Evolutionary conservation across 768 basidiomycete species (phyloP), one percentile per base, ranked within the genome.

Genomic region (Fomitopsis serialis): DNA sequence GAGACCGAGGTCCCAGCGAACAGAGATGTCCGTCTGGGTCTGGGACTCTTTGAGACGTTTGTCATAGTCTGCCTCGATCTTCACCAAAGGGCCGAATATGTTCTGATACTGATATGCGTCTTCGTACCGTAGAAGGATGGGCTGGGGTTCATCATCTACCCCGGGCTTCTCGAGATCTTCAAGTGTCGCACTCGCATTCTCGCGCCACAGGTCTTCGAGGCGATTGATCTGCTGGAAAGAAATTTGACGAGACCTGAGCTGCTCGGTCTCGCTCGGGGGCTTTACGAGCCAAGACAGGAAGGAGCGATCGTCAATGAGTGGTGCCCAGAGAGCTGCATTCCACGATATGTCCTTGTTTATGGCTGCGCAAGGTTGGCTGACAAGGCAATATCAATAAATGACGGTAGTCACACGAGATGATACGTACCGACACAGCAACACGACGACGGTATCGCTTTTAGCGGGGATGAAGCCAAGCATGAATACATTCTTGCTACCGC

Each of bases 71-170:
- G 97, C 97, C 66, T 99, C 97, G 61, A 99, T 98, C 75, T 99
- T 99, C 70, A 99, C 97, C 44, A 99, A 81, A 15, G 97, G 97
- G 4, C 97, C 97, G 63, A 98, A 96, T 52, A 99, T 98, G 66
- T 99, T 99, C 74, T 99, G 97, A 68, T 99, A 99, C 64, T 98
- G 97, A 66, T 98, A 99, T 43, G 97, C 97, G 68, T 99, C 97
- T 67, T 98, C 96, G 68, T 99, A 99, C 58, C 85, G 87, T 50
- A 89, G 71, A 22, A 96, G 67, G 57, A 99, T 89, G 7, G 88
- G 82, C 67, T 98, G 94, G 2, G 97, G 94, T 63, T 99, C 97
- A 69, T 99, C 97, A 63, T 99, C 97, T 1, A 98, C 90, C 6
- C 95, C 94, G 0, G 94, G 93, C 66, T 97, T 95, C 67, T 97